Conservation (phyloP, 768 basidiomycete genomes). For the Omphalotus guepiniiformis region DNA sequence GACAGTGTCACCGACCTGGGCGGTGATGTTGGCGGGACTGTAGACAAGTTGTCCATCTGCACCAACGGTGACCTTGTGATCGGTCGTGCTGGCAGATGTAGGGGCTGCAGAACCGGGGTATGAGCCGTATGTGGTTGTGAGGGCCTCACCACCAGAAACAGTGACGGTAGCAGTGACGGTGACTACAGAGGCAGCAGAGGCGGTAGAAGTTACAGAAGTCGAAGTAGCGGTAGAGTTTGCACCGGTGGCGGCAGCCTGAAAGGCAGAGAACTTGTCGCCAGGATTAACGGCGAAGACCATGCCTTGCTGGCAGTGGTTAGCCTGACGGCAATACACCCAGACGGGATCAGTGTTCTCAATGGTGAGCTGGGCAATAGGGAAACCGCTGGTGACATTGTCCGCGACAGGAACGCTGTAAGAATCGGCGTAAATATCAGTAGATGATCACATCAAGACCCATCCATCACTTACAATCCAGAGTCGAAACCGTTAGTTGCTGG, state of each 20-base stretch:
- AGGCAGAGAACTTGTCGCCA: conserved; percentile 46
- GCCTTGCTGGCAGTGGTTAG: conserved; percentile 42
- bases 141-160: conserved; percentile 18
- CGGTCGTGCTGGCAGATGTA: conserved; percentile 20
- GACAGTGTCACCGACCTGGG: conserved; percentile 43
- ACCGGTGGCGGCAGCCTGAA: conserved; percentile 51
- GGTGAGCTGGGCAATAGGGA: conserved; percentile 40
- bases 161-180: conserved; percentile 34
- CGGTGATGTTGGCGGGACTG: conserved; percentile 42
- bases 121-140: conserved; percentile 25
- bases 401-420: conserved; percentile 42
- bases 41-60: conserved; percentile 31
- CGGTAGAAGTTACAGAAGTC: conserved; percentile 11
- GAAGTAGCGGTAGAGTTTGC: conserved; percentile 14
- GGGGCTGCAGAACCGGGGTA: conserved; percentile 20
- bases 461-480: conserved; percentile 46
- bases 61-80: conserved; percentile 40
- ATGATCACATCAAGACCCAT: neutral
- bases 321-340: conserved; percentile 59
- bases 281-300: conserved; percentile 71
- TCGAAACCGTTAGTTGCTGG: conserved; percentile 45
- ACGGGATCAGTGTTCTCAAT: conserved; percentile 42
- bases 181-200: conserved; percentile 22
- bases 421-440: neutral
- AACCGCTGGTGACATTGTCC: conserved; percentile 34